Evolutionary conservation across 306 rosid species (phyloP), one percentile per base, ranked within the genome.

Genomic region (Prosopis cineraria): DNA sequence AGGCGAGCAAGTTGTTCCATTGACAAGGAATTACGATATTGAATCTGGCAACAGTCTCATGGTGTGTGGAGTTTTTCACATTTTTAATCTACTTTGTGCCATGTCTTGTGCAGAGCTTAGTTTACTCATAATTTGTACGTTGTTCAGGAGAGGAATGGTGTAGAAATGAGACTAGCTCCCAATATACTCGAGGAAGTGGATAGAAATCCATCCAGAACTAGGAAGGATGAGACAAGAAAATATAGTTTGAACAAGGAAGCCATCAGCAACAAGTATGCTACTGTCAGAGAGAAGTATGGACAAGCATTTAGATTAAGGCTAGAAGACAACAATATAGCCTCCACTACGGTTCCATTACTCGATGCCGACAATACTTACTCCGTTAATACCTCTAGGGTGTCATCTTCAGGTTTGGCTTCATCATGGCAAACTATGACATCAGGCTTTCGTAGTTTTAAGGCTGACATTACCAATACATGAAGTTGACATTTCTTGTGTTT

Each of bases 1-100:
- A 4, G 97, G 97, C 55, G 97, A 94, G 84, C 97, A 90, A 73
- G 91, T 92, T 78, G 80, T 94, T 78, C 98, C 98, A 39, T 90
- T 94, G 66, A 97, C 97, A 13, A 89, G 97, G 87, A 94, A 92
- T 88, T 88, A 88, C 85, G 97, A 92, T 77, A 77, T 89, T 6
- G 98, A 91, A 85, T 59, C 88, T 30, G 86, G 83, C 79, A 83
- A 73, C 84, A 89, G 82, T 71, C 44, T 65, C 83, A 52, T 34
- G 81, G 98, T 94, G 91, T 74, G 84, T 58, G 66, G 70, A 70
- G 44, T n/a, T 22, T 60, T 47, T 55, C 14, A 33, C 11, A 20
- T 36, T 72, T 81, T 64, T 59, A 9, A 22, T 31, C 43, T 36
- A 36, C 44, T 47, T 3, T 76, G 24, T 14, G 20, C 5, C 76